phyloP scores from a whole-genome alignment of 352 stramenopile genomes.

The Phytophthora citricola region DNA sequence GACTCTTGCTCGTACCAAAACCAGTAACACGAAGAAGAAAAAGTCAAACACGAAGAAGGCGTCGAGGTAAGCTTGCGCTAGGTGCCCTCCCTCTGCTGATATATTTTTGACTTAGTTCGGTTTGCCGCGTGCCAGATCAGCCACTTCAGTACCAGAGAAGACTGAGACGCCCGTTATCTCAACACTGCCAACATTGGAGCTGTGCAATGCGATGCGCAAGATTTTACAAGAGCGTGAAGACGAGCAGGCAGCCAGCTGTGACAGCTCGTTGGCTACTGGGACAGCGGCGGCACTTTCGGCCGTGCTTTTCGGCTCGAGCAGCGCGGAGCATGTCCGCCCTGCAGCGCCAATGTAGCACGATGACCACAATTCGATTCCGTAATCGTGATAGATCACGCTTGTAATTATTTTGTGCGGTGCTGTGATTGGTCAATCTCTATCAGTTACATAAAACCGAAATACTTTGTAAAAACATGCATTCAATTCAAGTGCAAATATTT shows the following conservation, averaged over 20 bases:
- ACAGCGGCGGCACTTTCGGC: constrained; percentile 1
- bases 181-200: constrained; percentile 26
- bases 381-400: constrained; percentile 7
- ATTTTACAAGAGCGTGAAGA: constrained; percentile 9
- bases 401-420: constrained; percentile 13
- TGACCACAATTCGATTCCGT: constrained; percentile 19
- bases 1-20: constrained; percentile 6
- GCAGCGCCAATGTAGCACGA: not conserved
- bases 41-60: constrained; percentile 24
- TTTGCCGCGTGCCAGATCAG: constrained; percentile 26
- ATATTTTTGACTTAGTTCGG: constrained; percentile 2
- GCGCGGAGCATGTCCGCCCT: constrained; percentile 1
- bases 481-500: constrained; percentile 3
- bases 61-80: constrained; percentile 25
- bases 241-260: not conserved
- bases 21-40: constrained; percentile 24
- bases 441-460: constrained; percentile 8
- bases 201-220: constrained; percentile 30
- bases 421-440: constrained; percentile 8
- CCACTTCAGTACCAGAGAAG: constrained; percentile 9
- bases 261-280: constrained; percentile 3
- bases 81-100: not conserved
- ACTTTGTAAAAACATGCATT: not conserved
- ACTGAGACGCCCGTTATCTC: constrained; percentile 3
- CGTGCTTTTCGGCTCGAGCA: constrained; percentile 7